These are phyloP conservation scores for Aegilops tauschii DNA, from an alignment of 176 grass and related monocot genomes.

Conservation along the genomic window DNA sequence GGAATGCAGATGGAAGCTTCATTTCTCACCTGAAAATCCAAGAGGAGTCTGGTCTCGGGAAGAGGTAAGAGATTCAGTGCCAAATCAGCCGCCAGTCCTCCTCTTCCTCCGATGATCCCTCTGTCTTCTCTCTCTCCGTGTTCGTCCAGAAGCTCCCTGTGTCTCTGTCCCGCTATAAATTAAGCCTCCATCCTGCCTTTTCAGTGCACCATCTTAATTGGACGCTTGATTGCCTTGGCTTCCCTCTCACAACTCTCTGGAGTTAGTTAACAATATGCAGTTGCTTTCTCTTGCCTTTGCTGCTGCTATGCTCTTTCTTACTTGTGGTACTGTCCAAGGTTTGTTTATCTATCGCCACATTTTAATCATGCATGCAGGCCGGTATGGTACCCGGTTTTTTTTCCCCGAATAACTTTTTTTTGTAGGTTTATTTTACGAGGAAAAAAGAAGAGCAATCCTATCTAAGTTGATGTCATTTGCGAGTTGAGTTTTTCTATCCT, in stretches of 20 bases:
- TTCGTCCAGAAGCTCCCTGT: background rate
- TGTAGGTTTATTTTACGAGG: background rate
- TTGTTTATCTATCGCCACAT: background rate
- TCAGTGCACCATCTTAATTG: background rate
- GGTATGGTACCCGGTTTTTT: background rate
- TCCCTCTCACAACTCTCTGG: background rate
- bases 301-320: background rate
- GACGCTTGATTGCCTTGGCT: background rate
- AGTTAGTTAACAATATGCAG: background rate
- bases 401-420: background rate
- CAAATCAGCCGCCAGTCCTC: background rate
- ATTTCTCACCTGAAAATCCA: background rate
- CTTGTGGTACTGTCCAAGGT: background rate
- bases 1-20: background rate
- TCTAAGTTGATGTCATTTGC: background rate
- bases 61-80: background rate
- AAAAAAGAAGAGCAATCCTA: background rate
- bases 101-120: background rate
- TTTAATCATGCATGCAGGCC: background rate
- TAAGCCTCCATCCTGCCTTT: background rate
- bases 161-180: background rate
- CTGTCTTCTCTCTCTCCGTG: too few relatives aligned
- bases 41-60: background rate
- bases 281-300: constrained; percentile 13
- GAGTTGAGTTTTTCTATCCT: too few relatives aligned